Evolutionary conservation across 768 basidiomycete genomes (phyloP), one percentile per base, ranked within the genome.

Genomic region (Phaffia tasmanica): DNA sequence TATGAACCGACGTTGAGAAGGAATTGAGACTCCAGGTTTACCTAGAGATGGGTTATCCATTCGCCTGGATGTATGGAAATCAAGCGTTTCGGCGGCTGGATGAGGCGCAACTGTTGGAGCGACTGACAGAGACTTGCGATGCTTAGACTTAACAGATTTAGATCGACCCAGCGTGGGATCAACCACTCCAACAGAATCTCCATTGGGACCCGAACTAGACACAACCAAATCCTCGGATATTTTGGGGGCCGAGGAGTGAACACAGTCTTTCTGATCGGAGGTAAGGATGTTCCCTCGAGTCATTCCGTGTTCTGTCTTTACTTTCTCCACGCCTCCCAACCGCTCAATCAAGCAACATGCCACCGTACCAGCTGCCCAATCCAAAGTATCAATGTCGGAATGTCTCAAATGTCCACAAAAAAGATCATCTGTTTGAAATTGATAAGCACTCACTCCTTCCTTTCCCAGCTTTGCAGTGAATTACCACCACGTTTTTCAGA

Each of bases 291-390:
- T 21, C 73, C 70, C 65, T 78, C 76, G 1, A 81, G 80, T 77
- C 80, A 73, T 67, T 84, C 81, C 67, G 81, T 81, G 8, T 76
- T 74, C 30, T 75, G 76, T 63, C 11, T 29, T 27, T 14, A 35
- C 58, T 19, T 16, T 19, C 18, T 61, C 16, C 4, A 57, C 27
- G 2, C 56, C 62, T 19, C 57, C 63, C 27, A 57, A 65, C 80
- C 77, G 64, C 78, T 84, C 15, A 2, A 93, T 79, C 74, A 90
- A 88, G 14, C 87, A 80, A 74, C 89, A 89, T 0, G 89, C 87
- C 70, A 92, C 81, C 0, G 87, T 90, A 11, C 90, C 90, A 0
- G 89, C 90, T 62, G 89, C 81, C 18, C 89, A 89, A 75, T 92
- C 86, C 0, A 87, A 86, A 61, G 86, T 86, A 87, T 21, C 30